A percentile compares a stretch with the other conserved stretches of the same genome.
Evolutionary conservation across 75 land plant species (phyloP).

Genomic region (Sequoia sempervirens): DNA sequence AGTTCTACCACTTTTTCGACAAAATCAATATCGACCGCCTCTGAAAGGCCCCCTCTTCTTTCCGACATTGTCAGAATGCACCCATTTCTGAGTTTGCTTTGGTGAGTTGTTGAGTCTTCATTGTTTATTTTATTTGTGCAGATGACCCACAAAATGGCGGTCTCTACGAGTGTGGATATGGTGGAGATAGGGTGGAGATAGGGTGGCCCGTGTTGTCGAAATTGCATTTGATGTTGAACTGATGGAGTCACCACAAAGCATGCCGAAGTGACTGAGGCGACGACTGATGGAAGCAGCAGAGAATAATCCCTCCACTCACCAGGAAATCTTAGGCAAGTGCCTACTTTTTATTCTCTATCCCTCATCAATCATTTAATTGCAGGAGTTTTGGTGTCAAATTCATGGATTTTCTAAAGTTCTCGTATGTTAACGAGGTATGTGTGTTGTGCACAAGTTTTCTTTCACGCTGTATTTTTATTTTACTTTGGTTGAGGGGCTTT

Average conservation of each 20-base stretch:
- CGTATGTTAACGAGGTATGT: background rate
- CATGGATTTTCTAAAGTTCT: background rate
- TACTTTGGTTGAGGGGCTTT: background rate
- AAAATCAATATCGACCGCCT: background rate
- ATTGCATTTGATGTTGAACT: too few relatives aligned
- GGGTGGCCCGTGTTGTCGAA: background rate
- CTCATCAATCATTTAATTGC: background rate
- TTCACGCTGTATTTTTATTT: background rate
- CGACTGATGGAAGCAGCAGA: constrained; percentile 37
- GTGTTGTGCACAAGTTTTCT: background rate
- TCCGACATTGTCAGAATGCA: background rate
- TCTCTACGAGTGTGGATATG: background rate
- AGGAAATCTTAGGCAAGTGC: constrained; percentile 79
- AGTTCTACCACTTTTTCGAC: background rate
- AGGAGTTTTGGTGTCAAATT: background rate
- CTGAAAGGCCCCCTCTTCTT: too few relatives aligned
- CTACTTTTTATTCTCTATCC: constrained; percentile 32
- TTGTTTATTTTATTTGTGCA: background rate
- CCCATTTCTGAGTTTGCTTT: background rate
- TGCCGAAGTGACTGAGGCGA: constrained; percentile 45
- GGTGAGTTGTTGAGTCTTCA: background rate
- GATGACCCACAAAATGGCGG: background rate
- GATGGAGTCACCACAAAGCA: constrained; percentile 7
- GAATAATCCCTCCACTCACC: constrained; percentile 37
- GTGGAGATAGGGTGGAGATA: background rate